Base-by-base conservation (phyloP, 768 basidiomycete genomes). In the Hygrocybe punicea region DNA sequence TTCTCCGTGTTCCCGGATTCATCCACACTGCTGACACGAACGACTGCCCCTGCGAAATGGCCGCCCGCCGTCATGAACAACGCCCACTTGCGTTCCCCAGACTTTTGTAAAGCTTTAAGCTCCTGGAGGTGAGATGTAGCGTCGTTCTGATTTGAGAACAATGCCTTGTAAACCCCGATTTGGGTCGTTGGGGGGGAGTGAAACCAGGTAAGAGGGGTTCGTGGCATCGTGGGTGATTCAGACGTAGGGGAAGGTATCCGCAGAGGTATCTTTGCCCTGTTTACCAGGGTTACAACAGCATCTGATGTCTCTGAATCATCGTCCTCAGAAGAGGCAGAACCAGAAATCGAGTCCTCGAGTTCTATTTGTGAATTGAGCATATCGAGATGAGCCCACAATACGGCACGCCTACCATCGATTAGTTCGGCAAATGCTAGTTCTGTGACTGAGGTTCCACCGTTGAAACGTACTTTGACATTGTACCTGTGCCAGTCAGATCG, bases 401-500 rank as follows among this genome's bases (percentile, higher is more conserved):
- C 16, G 51, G 11, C 6, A n/a, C 33, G 23, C 81, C 37, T 65
- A 94, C 96, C 86, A 63, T 93, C 93, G 6, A 97, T 79, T 40
- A 98, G 78, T 54, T 84, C 81, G 19, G 82, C 74, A 64, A 96
- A 99, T 16, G 84, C 81, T 24, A 79, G 67, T 66, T 93, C 90
- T 0, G 83, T 75, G 14, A 93, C 83, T 23, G 85, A 71, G 19
- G 77, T 75, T 9, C 83, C 80, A 6, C 86, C 87, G 51, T 78
- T 74, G 49, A 93, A 73, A 55, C 85, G 85, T 47, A 83, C 80
- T 73, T 96, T 97, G 62, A 94, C 90, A 69, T 98, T 98, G 75
- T 96, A 98, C 57, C 94, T 83, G 79, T 99, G 96, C 97, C 96
- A 98, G 71, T 99, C 96, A 9, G 91, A 91, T 62, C 86, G 84